Evolutionary conservation across 2,329 filamentous ascomycete genomes (phyloP), one percentile per base, ranked within the genome.

Genomic region (Pseudogymnoascus sp.): DNA sequence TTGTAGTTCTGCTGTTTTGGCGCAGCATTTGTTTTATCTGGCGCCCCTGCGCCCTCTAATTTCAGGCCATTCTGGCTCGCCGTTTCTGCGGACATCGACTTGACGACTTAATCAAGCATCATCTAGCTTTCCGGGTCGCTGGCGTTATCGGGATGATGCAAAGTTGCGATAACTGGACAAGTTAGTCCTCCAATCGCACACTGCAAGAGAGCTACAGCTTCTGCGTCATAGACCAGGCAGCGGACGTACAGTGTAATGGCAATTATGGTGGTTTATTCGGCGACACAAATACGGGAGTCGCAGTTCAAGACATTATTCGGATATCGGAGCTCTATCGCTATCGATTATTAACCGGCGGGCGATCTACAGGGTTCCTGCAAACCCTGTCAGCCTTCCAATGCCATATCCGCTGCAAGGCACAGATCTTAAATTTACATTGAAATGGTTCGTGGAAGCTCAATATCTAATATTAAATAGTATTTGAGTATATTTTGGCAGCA

Each of bases 1-100:
- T 91, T 92, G 80, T 97, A 97, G 55, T 73, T 73, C 61, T 68
- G 33, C 9, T 59, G 58, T 13, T 33, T 55, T 55, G 29, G 48
- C 29, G 48, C 8, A 33, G 29, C 27, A 55, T 6, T 13, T 27
- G 2, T 33, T 55, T 55, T 33, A 33, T 55, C 48, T 55, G 27
- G 48, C 48, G n/a, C 27, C 29, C 29, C 29, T 33, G 48, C 9
- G 15, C 48, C 33, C 48, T 55, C 29, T n/a, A 33, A 33, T 55
- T 55, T 55, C 48, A 55, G 48, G 48, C 48, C 48, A 55, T 55
- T 55, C 48, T 33, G 48, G 48, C 48, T 55, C 48, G 33, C 48
- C 33, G 48, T 9, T 55, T 17, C 13, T 55, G 48, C 48, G 27
- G 48, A 55, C 48, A 55, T 55, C 48, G 48, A 55, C 48, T 17